phyloP scores from a whole-genome alignment of 2,329 filamentous ascomycete species.

The Clarireedia homoeocarpa region DNA sequence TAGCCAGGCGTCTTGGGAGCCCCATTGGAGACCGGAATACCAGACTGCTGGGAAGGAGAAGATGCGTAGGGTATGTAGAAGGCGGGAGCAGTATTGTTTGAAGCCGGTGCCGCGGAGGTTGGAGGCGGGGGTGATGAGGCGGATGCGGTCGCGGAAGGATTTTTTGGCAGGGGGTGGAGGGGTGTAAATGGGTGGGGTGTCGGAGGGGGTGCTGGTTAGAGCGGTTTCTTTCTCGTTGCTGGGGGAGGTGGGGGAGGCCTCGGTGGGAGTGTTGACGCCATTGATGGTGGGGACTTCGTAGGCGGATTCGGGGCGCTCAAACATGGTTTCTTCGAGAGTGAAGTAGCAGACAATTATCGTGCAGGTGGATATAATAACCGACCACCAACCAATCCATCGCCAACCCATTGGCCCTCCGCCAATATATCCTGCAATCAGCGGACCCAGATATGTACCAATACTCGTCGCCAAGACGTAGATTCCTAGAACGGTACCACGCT shows the following conservation, averaged over 20 bases:
- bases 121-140: slow-evolving; percentile 46
- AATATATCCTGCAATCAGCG: slow-evolving; percentile 44
- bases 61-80: slow-evolving; percentile 48
- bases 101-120: slow-evolving; percentile 46
- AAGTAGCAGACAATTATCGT: slow-evolving; percentile 43
- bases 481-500: slow-evolving; percentile 45
- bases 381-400: slow-evolving; percentile 47
- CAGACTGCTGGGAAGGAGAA: slow-evolving; percentile 51
- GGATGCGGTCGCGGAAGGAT: slow-evolving; percentile 46
- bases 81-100: slow-evolving; percentile 44
- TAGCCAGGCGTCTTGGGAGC: slow-evolving; percentile 51
- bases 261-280: slow-evolving; percentile 12
- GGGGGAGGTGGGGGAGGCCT: neutral
- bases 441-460: slow-evolving; percentile 48
- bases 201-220: slow-evolving; percentile 8
- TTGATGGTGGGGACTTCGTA: slow-evolving; percentile 28
- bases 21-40: slow-evolving; percentile 51
- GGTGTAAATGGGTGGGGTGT: slow-evolving; percentile 5
- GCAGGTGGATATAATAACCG: slow-evolving; percentile 40
- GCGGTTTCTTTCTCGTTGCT: slow-evolving; percentile 12
- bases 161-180: slow-evolving; percentile 30
- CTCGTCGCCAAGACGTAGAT: slow-evolving; percentile 48
- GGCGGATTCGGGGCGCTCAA: slow-evolving; percentile 33
- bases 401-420: slow-evolving; percentile 41
- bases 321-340: slow-evolving; percentile 44